Conservation (phyloP, 2,329 filamentous ascomycete genomes). For the Apiospora rasikravindrae region DNA sequence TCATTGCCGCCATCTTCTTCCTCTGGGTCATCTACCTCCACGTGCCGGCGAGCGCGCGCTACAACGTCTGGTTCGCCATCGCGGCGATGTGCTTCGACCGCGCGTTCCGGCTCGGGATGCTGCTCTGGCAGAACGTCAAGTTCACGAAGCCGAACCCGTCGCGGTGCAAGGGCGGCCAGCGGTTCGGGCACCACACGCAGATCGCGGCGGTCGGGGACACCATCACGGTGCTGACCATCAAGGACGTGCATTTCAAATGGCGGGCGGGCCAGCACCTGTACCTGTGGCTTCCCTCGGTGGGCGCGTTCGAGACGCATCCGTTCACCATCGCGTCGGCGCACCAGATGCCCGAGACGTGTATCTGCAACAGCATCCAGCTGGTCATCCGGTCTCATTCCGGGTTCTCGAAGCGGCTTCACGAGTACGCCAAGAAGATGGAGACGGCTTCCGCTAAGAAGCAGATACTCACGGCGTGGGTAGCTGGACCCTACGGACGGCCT, state of each 20-base stretch:
- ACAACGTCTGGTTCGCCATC: slow-evolving; percentile 71
- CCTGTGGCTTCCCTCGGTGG: slow-evolving; percentile 62
- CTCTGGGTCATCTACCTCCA: slow-evolving; percentile 69
- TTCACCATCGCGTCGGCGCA: slow-evolving; percentile 67
- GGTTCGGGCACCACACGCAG: slow-evolving; percentile 58
- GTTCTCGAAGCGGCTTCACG: slow-evolving; percentile 61
- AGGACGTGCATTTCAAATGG: slow-evolving; percentile 65
- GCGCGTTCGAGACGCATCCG: slow-evolving; percentile 61
- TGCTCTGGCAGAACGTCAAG: slow-evolving; percentile 59
- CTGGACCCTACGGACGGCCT: slow-evolving; percentile 61
- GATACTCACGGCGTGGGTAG: slow-evolving; percentile 53
- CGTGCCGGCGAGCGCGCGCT: slow-evolving; percentile 61
- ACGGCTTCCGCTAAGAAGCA: slow-evolving; percentile 32
- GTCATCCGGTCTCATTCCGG: slow-evolving; percentile 61
- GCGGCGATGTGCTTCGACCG: slow-evolving; percentile 68
- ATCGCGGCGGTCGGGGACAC: slow-evolving; percentile 54
- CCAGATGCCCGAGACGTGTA: slow-evolving; percentile 54
- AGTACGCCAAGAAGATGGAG: slow-evolving; percentile 45
- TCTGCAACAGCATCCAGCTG: slow-evolving; percentile 65
- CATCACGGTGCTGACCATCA: slow-evolving; percentile 63
- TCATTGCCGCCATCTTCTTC: slow-evolving; percentile 65
- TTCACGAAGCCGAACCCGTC: slow-evolving; percentile 44
- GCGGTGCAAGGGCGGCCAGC: slow-evolving; percentile 52
- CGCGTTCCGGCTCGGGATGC: slow-evolving; percentile 52
- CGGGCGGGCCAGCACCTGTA: slow-evolving; percentile 65